Base-by-base conservation (phyloP, 2,329 filamentous ascomycete species). In the Myriosclerotinia scirpicola region DNA sequence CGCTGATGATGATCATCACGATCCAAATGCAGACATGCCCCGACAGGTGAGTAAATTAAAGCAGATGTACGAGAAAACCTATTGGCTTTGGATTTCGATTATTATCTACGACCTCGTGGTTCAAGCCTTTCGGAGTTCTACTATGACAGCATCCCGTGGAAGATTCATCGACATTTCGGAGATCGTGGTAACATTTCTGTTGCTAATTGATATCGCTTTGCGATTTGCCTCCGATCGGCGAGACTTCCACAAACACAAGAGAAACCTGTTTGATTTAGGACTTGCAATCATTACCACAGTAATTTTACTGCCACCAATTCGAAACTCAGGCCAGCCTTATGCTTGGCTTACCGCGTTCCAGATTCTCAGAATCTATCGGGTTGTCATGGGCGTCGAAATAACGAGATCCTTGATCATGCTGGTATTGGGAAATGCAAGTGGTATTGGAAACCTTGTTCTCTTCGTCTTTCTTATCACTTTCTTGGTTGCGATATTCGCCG, bases 391-490 rank as follows among this genome's bases (percentile, higher is more conserved):
- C 20, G 87, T 99, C 53, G 89, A 93, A 6, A 87, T 97, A 72
- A 99, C 93, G 0, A 85, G 91, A 69, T 90, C 93, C 70, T 85
- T 99, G 64, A 95, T 99, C 75, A 81, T 90, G 71, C 84, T 96
- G 44, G 95, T 99, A 3, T 84, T 99, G 68, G 90, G 95, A 69
- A 98, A 98, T 76, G 90, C 93, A 5, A 87, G 89, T 54, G 96
- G 96, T 90, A 89, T 99, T 69, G 85, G 91, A 50, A 99, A 99
- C 76, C 81, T 99, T 69, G 96, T 99, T 80, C 82, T 98, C 22
- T 99, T 99, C 76, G 93, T 99, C 74, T 97, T 98, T 75, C 82
- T 99, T 62, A 91, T 97, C 75, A 97, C 93, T 0, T 98, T 97
- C 75, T 83, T 99, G 55, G 91, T 93, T 72, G 90, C 95, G 3